phyloP scores from a whole-genome alignment of 2,329 filamentous ascomycete species.

The Fusarium sublunatum region DNA sequence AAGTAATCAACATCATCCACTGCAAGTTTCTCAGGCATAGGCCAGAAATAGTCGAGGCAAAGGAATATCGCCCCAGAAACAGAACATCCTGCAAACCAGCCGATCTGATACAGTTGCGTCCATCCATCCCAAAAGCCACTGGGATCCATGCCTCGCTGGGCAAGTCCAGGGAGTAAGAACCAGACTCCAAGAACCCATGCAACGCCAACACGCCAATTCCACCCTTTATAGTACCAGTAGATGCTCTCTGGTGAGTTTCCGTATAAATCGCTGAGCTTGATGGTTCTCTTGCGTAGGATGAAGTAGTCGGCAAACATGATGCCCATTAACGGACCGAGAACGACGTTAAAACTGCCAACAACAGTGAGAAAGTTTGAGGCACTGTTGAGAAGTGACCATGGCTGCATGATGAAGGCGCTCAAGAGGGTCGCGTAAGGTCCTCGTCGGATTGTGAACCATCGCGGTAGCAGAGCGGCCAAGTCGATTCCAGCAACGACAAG shows the following conservation, averaged over 20 bases:
- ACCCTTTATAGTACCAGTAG: not conserved
- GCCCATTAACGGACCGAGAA: not conserved
- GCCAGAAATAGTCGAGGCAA: not conserved
- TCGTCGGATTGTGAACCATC: slow-evolving; percentile 1
- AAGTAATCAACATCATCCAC: not conserved
- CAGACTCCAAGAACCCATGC: not conserved
- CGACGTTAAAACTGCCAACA: not conserved
- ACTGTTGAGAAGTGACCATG: slow-evolving; percentile 8
- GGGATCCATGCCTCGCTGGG: not conserved
- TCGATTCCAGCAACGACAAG: slow-evolving; percentile 11
- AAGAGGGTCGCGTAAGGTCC: not conserved
- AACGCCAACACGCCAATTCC: slow-evolving; percentile 1
- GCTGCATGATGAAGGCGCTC: slow-evolving; percentile 5
- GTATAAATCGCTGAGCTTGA: not conserved
- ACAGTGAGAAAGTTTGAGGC: not conserved
- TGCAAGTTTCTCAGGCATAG: not conserved
- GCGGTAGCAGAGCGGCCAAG: slow-evolving; percentile 4
- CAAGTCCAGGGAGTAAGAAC: slow-evolving; percentile 1
- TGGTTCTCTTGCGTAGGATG: not conserved
- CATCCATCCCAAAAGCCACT: not conserved
- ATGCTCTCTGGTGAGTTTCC: slow-evolving; percentile 1
- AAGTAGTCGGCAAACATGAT: slow-evolving; percentile 2
- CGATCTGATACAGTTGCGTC: not conserved
- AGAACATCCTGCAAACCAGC: not conserved
- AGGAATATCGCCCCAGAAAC: not conserved